Percentiles rank a stretch among this genome's conserved stretches.
Evolutionary conservation across 2,329 filamentous ascomycete species (phyloP).

Genomic region (Phoma sp.): DNA sequence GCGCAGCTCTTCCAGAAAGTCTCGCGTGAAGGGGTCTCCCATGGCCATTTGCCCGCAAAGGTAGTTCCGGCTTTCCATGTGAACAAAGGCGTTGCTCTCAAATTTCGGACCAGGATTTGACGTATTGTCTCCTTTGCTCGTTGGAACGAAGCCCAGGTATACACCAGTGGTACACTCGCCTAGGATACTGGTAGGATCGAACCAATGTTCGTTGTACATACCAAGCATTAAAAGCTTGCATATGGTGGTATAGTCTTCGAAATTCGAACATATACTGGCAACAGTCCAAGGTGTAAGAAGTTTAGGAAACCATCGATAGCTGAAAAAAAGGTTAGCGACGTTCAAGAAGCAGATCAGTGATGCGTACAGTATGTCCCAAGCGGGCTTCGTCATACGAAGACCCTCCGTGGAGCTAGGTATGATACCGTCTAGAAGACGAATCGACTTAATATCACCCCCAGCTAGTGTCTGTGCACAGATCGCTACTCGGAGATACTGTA

Average conservation of each 20-base stretch:
- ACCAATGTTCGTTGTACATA: conserved; percentile 38
- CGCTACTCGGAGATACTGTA: conserved; percentile 36
- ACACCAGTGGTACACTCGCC: conserved; percentile 31
- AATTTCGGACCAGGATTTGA: neutral
- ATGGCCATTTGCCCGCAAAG: conserved; percentile 42
- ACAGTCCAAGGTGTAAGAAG: conserved; percentile 34
- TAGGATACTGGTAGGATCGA: conserved; percentile 25
- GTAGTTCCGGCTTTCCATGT: conserved; percentile 34
- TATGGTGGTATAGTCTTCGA: conserved; percentile 37
- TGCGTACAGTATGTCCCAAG: conserved; percentile 40
- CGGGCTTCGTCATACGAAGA: conserved; percentile 34
- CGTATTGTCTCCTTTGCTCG: conserved; percentile 27
- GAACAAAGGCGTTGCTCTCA: conserved; percentile 17
- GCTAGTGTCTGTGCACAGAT: conserved; percentile 37
- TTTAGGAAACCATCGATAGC: conserved; percentile 38
- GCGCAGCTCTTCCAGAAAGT: conserved; percentile 31
- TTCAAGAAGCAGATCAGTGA: neutral
- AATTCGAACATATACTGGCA: conserved; percentile 39
- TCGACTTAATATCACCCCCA: conserved; percentile 34
- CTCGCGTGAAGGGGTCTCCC: conserved; percentile 25
- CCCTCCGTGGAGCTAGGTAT: conserved; percentile 36
- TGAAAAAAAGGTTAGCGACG: conserved; percentile 3
- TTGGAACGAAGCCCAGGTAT: conserved; percentile 37
- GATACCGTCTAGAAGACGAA: conserved; percentile 30
- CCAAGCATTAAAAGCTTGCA: conserved; percentile 37